phyloP scores from a whole-genome alignment of 2,329 filamentous ascomycete species.

The Hypoxylon sp. region DNA sequence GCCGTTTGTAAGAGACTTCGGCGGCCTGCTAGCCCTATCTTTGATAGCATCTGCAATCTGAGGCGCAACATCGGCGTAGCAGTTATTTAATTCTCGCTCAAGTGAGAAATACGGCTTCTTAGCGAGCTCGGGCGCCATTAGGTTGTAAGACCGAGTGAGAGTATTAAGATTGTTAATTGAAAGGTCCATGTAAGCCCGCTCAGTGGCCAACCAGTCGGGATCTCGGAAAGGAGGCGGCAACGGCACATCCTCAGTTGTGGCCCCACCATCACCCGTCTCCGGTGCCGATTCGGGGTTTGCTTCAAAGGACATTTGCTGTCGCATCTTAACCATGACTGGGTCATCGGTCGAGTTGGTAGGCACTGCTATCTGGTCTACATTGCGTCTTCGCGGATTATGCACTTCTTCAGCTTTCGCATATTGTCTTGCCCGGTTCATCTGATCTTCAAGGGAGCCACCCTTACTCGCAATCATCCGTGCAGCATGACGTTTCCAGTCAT shows the following conservation, averaged over 20 bases:
- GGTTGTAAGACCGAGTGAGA: constrained; percentile 89
- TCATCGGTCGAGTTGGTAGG: constrained; percentile 65
- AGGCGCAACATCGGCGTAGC: constrained; percentile 89
- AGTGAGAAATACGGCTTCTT: constrained; percentile 94
- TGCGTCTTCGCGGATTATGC: constrained; percentile 70
- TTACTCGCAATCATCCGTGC: constrained; percentile 82
- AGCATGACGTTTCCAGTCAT: constrained; percentile 88
- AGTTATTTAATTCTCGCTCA: constrained; percentile 83
- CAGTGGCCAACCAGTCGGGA: constrained; percentile 78
- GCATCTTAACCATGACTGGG: constrained; percentile 63
- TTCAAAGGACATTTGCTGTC: constrained; percentile 53
- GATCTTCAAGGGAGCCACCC: constrained; percentile 81
- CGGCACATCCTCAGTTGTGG: constrained; percentile 49
- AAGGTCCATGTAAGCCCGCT: constrained; percentile 81
- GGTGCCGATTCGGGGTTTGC: constrained; percentile 27
- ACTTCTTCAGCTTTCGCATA: constrained; percentile 82
- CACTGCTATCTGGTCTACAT: constrained; percentile 64
- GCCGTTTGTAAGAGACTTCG: constrained; percentile 59
- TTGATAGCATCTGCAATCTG: constrained; percentile 79
- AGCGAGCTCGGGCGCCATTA: constrained; percentile 92
- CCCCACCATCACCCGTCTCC: constrained; percentile 15
- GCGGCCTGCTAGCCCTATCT: constrained; percentile 71
- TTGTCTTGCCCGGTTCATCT: constrained; percentile 78
- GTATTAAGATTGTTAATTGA: constrained; percentile 84
- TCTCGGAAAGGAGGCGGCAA: constrained; percentile 81